Base-by-base conservation (phyloP, 2,329 filamentous ascomycete genomes). In the Fusarium sp. region DNA sequence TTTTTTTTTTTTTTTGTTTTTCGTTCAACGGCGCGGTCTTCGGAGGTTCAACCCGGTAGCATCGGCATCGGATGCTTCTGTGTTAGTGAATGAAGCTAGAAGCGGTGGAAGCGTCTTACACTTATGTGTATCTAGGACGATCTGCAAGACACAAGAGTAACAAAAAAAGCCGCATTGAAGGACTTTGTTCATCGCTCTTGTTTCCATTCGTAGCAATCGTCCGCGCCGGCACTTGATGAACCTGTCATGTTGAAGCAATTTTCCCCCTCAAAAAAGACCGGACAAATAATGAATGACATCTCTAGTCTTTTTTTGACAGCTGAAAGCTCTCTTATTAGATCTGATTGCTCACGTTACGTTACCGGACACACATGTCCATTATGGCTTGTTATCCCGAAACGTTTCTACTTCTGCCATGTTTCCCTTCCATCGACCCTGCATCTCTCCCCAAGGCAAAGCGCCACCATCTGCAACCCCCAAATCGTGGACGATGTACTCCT, bases 51-150 rank as follows among this genome's bases (percentile, higher is more conserved):
- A 57, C n/a, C 27, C 52, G 52, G 52, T 57, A 57, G 52, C 52
- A 57, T 57, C 52, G 52, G 52, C 52, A 57, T 33, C 52, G 30
- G 52, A 57, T 33, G 52, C 32, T 57, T 57, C 52, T 57, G 52
- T 57, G 52, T 35, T 57, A 57, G 52, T 57, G 30, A 57, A 35
- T 7, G 52, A 30, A 20, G 32, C 52, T 35, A 57, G 52, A 57
- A 57, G 52, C 52, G 52, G 52, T 57, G 52, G 52, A 57, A 57
- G 32, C 32, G 25, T 52, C 27, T 52, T 52, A n/a, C 27, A 37
- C 35, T 35, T 37, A 37, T 37, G 35, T 37, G 33, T 56, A 56
- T 56, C 52, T 35, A 22, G 52, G 32, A 33, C 32, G 32, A 57
- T 35, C 52, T 57, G 52, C 52, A 47, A 47, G 43, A 47, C 22